Percentiles rank a stretch among this genome's conserved stretches.
Evolutionary conservation across 768 basidiomycete genomes (phyloP).

Genomic region (Thelephora ganbajun): DNA sequence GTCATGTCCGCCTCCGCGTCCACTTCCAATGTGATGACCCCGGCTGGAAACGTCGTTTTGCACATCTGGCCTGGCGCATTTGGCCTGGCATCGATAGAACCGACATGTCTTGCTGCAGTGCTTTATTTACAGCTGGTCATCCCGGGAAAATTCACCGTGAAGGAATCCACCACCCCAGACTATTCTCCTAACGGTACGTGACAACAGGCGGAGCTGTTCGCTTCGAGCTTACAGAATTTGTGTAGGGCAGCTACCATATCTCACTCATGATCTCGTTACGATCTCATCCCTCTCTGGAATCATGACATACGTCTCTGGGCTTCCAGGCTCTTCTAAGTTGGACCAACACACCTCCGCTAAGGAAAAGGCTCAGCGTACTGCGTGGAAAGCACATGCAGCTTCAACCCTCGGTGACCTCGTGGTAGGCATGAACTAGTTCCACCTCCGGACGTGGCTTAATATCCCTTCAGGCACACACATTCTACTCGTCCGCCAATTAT

Average conservation of each 20-base stretch:
- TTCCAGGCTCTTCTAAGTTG: slow-evolving; percentile 28
- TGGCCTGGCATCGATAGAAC: slow-evolving; percentile 53
- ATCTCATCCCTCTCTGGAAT: slow-evolving; percentile 47
- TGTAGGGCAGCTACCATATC: slow-evolving; percentile 59
- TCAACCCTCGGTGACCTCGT: slow-evolving; percentile 55
- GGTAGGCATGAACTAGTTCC: slow-evolving; percentile 28
- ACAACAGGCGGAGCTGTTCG: neutral
- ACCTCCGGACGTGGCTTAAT: slow-evolving; percentile 2
- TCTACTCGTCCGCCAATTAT: slow-evolving; percentile 56
- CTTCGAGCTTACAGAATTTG: neutral
- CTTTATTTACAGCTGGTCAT: slow-evolving; percentile 55
- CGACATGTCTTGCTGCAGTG: slow-evolving; percentile 47
- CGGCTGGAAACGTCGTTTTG: slow-evolving; percentile 15
- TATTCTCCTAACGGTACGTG: slow-evolving; percentile 57
- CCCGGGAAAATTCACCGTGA: slow-evolving; percentile 52
- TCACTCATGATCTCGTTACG: slow-evolving; percentile 40
- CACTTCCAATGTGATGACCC: neutral
- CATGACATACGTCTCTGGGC: slow-evolving; percentile 45
- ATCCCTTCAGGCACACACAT: slow-evolving; percentile 36
- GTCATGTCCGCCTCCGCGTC: neutral
- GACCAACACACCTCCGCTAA: slow-evolving; percentile 30
- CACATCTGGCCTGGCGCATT: slow-evolving; percentile 63
- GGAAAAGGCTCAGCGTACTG: slow-evolving; percentile 40
- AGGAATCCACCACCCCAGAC: slow-evolving; percentile 55
- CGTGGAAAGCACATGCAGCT: slow-evolving; percentile 56